Base-by-base conservation (phyloP, 169 alveolate genomes). In the Babesia gibsoni region DNA sequence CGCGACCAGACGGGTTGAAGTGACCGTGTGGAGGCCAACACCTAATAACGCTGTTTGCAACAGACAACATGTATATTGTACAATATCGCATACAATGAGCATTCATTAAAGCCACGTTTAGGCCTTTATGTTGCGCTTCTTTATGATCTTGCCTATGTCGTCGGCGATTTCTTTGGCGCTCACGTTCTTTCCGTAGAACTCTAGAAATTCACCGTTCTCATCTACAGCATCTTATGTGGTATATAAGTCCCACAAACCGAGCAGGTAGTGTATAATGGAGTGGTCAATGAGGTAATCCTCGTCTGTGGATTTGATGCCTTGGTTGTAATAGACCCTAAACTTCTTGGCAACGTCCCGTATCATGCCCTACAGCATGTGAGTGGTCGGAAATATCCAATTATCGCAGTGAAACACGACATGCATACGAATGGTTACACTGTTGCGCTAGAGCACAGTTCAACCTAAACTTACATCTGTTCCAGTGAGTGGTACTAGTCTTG, bases 131-230 rank as follows among this genome's bases (percentile, higher is more conserved):
- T 61, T 46, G n/a, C 72, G 39, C 46, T 61, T 29, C 42, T 77
- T 61, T 46, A 77, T 35, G 23, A 77, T 43, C 25, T 77, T 77
- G 10, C 70, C 67, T 35, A 67, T 77, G 30, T 72, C 54, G 64
- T 77, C 67, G 23, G 79, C 92, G 63, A 89, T 86, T 52, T 92
- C 96, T 58, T 77, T 78, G 2, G 90, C 92, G 4, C 91, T 93
- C 73, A 83, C 67, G 59, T 93, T 93, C 72, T 93, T 91, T 35
- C 96, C 95, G 52, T 87, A 93, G 81, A 93, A 91, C 58, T 93
- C 96, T 20, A 91, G 80, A 66, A 93, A 91, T 59, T 89, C 83
- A n/a, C 96, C 96, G 42, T 91, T 69, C 43, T 69, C 77, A 57
- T 90, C 89, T 50, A 54, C 27, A 75, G 56, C 30, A 14, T 23